Evolutionary conservation across 805 yeast genomes (phyloP).

Genomic region (Clavispora phyllophila): DNA sequence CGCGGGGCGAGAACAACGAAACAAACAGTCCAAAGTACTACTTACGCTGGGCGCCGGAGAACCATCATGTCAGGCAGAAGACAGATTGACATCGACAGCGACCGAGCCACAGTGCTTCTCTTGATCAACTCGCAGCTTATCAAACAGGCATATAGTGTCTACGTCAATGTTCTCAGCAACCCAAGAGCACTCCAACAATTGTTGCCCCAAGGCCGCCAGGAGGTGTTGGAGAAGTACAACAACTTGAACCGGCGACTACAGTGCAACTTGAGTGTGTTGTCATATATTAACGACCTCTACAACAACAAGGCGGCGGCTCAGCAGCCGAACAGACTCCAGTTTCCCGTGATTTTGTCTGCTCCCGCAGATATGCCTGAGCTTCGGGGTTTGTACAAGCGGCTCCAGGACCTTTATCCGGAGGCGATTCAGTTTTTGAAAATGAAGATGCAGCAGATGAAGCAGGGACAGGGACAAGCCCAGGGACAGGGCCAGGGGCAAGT

Average conservation of each 20-base stretch:
- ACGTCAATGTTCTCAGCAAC: slow-evolving; percentile 31
- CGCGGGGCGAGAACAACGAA: neutral
- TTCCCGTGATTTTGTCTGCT: slow-evolving; percentile 49
- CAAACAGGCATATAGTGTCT: slow-evolving; percentile 35
- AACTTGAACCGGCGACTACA: slow-evolving; percentile 38
- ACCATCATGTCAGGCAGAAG: slow-evolving; percentile 2
- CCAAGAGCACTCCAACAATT: slow-evolving; percentile 29
- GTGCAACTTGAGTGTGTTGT: slow-evolving; percentile 37
- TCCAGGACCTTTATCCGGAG: slow-evolving; percentile 50
- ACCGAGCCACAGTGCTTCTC: slow-evolving; percentile 37
- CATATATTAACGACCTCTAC: slow-evolving; percentile 35
- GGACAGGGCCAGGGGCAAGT: slow-evolving; percentile 4
- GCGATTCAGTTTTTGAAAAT: slow-evolving; percentile 40
- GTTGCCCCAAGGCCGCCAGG: slow-evolving; percentile 28
- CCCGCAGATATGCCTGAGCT: slow-evolving; percentile 55
- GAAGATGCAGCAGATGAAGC: slow-evolving; percentile 33
- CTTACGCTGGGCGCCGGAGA: neutral
- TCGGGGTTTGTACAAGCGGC: slow-evolving; percentile 40
- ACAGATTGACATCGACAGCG: slow-evolving; percentile 29
- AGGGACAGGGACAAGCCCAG: slow-evolving; percentile 20
- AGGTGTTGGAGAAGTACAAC: slow-evolving; percentile 32
- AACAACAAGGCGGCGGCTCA: slow-evolving; percentile 25
- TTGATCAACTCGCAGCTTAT: slow-evolving; percentile 39
- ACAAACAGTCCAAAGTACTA: neutral
- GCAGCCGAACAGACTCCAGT: slow-evolving; percentile 20